Evolutionary conservation across 139 green algal species (phyloP).

Genomic region (Chlamydomonas eustigma): DNA sequence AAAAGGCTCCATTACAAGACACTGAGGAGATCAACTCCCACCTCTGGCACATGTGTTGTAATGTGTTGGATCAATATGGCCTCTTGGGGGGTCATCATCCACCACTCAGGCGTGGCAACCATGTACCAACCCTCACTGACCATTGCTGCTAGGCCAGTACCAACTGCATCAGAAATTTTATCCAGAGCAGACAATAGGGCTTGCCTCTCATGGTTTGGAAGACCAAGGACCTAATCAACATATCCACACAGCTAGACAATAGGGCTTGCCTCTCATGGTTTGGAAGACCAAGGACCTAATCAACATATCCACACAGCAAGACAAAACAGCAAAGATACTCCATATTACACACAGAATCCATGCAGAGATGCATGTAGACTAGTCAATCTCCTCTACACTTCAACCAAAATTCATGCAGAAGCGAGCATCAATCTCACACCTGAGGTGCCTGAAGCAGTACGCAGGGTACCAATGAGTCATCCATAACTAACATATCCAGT

Average conservation of each 20-base stretch:
- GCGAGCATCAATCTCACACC: no score
- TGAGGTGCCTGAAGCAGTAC: conserved; percentile 30
- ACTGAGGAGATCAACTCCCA: neutral
- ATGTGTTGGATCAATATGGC: conserved; percentile 35
- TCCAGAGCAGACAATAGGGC: conserved; percentile 9
- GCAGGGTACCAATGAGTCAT: conserved; percentile 35
- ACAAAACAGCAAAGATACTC: conserved; percentile 11
- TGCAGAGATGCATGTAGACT: no score
- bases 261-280: conserved; percentile 4
- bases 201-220: neutral
- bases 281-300: conserved; percentile 9
- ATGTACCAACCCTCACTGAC: conserved; percentile 15
- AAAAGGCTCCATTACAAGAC: no score
- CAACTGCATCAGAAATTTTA: neutral
- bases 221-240: conserved; percentile 9
- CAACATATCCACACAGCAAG: no score
- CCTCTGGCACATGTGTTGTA: conserved; percentile 1
- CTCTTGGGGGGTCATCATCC: conserved; percentile 23
- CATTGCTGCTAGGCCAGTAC: conserved; percentile 1
- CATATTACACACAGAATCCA: no score
- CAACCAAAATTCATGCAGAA: no score
- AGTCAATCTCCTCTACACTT: no score
- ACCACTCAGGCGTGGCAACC: conserved; percentile 24
- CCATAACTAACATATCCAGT: conserved; percentile 25
- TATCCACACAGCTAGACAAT: no score